These are phyloP conservation scores for Phaeosphaeriaceae sp. DNA, from an alignment of 2,329 filamentous ascomycete species.

Conservation along the genomic window DNA sequence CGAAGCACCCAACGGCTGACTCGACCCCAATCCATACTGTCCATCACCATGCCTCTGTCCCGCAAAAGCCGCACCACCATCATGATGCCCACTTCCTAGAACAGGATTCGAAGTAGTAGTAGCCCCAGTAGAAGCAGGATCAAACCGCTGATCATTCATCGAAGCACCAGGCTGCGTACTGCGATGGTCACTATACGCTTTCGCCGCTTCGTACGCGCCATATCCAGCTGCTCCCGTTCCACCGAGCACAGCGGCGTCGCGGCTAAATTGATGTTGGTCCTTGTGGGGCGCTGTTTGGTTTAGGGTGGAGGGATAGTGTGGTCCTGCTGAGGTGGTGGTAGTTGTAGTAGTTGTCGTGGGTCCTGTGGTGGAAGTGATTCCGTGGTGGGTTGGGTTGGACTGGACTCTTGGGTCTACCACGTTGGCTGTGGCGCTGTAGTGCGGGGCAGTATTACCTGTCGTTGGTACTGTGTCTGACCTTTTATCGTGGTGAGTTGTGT, in stretches of 20 bases:
- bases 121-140: slow-evolving; percentile 29
- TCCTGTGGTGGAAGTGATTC: slow-evolving; percentile 26
- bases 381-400: slow-evolving; percentile 29
- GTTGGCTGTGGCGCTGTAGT: slow-evolving; percentile 42
- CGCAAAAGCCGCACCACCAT: slow-evolving; percentile 22
- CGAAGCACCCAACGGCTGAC: background rate
- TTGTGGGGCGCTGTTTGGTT: slow-evolving; percentile 34
- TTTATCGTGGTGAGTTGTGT: slow-evolving; percentile 22
- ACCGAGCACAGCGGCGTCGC: slow-evolving; percentile 38
- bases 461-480: slow-evolving; percentile 27
- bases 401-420: slow-evolving; percentile 42
- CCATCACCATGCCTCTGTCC: slow-evolving; percentile 15
- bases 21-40: slow-evolving; percentile 7
- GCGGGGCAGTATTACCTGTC: slow-evolving; percentile 36
- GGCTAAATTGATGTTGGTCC: slow-evolving; percentile 28
- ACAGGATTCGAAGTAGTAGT: slow-evolving; percentile 29
- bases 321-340: slow-evolving; percentile 37
- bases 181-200: slow-evolving; percentile 37
- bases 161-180: slow-evolving; percentile 37
- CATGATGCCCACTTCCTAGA: slow-evolving; percentile 17
- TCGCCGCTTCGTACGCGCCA: slow-evolving; percentile 41
- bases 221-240: slow-evolving; percentile 39
- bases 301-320: slow-evolving; percentile 32
- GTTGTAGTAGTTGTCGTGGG: slow-evolving; percentile 37
- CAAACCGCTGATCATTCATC: slow-evolving; percentile 42